phyloP scores from a whole-genome alignment of 2,329 filamentous ascomycete genomes.

The Claviceps sp. region DNA sequence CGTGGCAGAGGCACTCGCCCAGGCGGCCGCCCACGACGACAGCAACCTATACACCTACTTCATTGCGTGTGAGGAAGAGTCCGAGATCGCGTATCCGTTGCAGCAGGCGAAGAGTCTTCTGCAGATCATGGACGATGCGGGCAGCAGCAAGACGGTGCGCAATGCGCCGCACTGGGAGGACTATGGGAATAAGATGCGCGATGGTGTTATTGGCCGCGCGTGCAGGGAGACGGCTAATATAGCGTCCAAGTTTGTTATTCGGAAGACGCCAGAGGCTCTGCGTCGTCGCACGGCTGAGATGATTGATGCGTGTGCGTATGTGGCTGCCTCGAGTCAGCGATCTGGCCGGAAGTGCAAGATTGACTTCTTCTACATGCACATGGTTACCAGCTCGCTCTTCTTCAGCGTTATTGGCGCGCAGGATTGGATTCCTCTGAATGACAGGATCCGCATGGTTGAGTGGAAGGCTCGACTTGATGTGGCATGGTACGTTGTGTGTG shows the following conservation, averaged over 20 bases:
- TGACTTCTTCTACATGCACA: slow-evolving; percentile 46
- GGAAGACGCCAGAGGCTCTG: slow-evolving; percentile 17
- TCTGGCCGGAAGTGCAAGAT: slow-evolving; percentile 42
- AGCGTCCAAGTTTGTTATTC: not conserved
- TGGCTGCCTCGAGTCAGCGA: slow-evolving; percentile 31
- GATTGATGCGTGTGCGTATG: slow-evolving; percentile 16
- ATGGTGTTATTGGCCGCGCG: slow-evolving; percentile 32
- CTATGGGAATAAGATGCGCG: slow-evolving; percentile 34
- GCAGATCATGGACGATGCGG: slow-evolving; percentile 3
- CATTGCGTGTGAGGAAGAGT: not conserved
- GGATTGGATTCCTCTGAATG: slow-evolving; percentile 18
- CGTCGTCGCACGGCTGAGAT: slow-evolving; percentile 15
- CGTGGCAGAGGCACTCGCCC: slow-evolving; percentile 52
- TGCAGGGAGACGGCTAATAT: not conserved
- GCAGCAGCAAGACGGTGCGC: slow-evolving; percentile 22
- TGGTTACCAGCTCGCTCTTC: slow-evolving; percentile 20
- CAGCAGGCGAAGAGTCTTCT: not conserved
- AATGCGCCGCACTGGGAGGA: slow-evolving; percentile 26
- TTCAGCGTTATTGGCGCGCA: slow-evolving; percentile 16
- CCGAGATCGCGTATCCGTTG: not conserved
- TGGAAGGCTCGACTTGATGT: slow-evolving; percentile 54
- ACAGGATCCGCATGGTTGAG: slow-evolving; percentile 46
- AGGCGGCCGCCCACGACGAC: slow-evolving; percentile 39
- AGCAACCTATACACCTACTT: slow-evolving; percentile 30
- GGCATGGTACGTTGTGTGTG: slow-evolving; percentile 46